A percentile compares a stretch with the other conserved stretches of the same genome.
These are phyloP conservation scores for Parachlorella kessleri DNA, from an alignment of 139 green algal species.

Conservation along the genomic window DNA sequence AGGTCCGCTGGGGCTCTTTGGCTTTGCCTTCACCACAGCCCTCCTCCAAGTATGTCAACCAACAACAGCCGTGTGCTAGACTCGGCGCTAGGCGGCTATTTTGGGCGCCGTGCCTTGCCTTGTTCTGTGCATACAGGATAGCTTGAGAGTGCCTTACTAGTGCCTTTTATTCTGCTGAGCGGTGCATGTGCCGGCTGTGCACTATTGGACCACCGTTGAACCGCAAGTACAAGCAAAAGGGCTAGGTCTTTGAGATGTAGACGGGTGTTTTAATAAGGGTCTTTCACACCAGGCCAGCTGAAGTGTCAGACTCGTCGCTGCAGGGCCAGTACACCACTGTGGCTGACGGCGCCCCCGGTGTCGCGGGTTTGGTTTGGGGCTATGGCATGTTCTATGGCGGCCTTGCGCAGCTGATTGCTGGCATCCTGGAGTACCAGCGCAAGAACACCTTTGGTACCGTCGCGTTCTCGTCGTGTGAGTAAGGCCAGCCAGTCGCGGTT, in stretches of 20 bases:
- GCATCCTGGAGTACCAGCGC: constrained; percentile 64
- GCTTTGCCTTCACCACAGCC: neutral
- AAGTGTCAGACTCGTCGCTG: neutral
- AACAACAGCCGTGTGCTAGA: no score
- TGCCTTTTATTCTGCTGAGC: no score
- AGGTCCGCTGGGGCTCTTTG: constrained; percentile 2
- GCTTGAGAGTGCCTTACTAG: no score
- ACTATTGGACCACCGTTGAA: neutral
- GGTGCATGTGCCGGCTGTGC: neutral
- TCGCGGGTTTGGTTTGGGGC: neutral
- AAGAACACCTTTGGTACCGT: constrained; percentile 75
- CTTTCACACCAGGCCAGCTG: neutral
- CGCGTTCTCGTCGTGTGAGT: constrained; percentile 58
- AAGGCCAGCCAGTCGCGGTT: no score
- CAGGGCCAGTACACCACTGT: neutral
- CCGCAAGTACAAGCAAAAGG: no score
- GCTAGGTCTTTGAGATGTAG: no score
- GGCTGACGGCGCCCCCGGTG: neutral
- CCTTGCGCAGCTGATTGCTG: constrained; percentile 69
- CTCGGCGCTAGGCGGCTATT: no score
- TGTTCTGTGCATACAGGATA: no score
- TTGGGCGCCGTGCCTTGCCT: no score
- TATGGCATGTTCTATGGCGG: constrained; percentile 74
- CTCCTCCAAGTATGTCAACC: neutral
- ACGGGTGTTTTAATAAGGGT: neutral